phyloP scores from a whole-genome alignment of 495 filamentous ascomycete genomes.

The Podospora bellae-mahoneyi region DNA sequence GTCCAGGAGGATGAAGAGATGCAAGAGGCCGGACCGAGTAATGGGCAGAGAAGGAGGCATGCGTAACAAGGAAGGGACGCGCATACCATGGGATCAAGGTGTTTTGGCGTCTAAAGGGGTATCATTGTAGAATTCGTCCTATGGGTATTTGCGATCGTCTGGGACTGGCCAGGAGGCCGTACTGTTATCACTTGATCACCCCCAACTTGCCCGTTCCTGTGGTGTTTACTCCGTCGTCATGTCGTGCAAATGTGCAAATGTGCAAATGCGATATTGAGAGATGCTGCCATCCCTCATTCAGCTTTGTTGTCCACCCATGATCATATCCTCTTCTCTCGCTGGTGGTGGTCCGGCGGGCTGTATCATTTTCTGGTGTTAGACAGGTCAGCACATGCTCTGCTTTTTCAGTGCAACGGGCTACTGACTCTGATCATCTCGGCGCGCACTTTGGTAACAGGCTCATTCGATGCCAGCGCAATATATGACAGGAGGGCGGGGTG shows the following conservation, averaged over 20 bases:
- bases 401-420: background rate
- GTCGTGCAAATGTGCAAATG: background rate
- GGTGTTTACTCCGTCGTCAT: background rate
- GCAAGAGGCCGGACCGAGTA: slow-evolving; percentile 25
- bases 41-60: slow-evolving; percentile 19
- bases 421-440: slow-evolving; percentile 69
- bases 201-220: background rate
- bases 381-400: slow-evolving; percentile 2
- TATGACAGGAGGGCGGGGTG: slow-evolving; percentile 88
- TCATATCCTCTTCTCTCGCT: slow-evolving; percentile 27
- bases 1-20: slow-evolving; percentile 18
- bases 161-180: background rate
- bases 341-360: slow-evolving; percentile 84
- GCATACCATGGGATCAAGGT: slow-evolving; percentile 1
- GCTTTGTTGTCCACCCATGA: background rate
- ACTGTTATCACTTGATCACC: background rate
- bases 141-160: background rate
- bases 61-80: background rate
- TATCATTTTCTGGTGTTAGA: slow-evolving; percentile 68
- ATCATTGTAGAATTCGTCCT: slow-evolving; percentile 7
- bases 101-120: slow-evolving; percentile 5
- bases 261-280: background rate
- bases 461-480: slow-evolving; percentile 83
- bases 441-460: slow-evolving; percentile 71
- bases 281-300: background rate